Evolutionary conservation across 441 rosid species (phyloP), one percentile per base, ranked within the genome.

Genomic region (Croton laevigatus): DNA sequence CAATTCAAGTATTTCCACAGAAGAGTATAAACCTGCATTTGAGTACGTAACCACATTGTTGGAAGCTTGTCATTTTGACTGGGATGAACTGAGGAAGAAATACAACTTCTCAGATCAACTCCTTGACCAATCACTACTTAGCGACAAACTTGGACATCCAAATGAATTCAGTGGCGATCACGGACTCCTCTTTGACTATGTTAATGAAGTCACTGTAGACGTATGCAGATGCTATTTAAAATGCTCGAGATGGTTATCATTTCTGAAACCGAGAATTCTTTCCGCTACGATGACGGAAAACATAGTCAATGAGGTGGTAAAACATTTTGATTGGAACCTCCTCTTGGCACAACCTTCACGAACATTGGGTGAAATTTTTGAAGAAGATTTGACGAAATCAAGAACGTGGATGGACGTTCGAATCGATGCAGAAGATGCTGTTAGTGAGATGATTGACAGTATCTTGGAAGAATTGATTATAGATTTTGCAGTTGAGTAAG

Each of bases 1-100:
- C 42, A 66, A 57, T 65, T 62, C 70, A 36, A 65, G 62, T 52
- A 49, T 66, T 53, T 63, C 60, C n/a, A 8, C 13, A 4, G 55
- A 79, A 53, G 76, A 81, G 55, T 72, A 77, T 48, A 77, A 77
- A 68, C 72, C 87, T 42, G 62, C 79, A 59, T 71, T 66, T 2
- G 71, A 84, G 59, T 83, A 78, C 58, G 73, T 91, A 38, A 75
- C 68, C 74, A 71, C 75, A 64, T 71, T 86, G 40, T 80, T 93
- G 72, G 74, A 75, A 68, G 75, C 84, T 57, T 85, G 86, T 36
- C 73, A 75, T 66, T 72, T 81, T 69, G 62, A 78, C 63, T 91
- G 93, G 95, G 92, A 77, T 69, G 84, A 88, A 52, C 85, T 91
- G 7, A n/a, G 72, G 62, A 45, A 16, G 23, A 87, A 80, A 77